Evolutionary conservation across 1,284 basidiomycete species (phyloP).

Genomic region (Cryptococcus sp.): DNA sequence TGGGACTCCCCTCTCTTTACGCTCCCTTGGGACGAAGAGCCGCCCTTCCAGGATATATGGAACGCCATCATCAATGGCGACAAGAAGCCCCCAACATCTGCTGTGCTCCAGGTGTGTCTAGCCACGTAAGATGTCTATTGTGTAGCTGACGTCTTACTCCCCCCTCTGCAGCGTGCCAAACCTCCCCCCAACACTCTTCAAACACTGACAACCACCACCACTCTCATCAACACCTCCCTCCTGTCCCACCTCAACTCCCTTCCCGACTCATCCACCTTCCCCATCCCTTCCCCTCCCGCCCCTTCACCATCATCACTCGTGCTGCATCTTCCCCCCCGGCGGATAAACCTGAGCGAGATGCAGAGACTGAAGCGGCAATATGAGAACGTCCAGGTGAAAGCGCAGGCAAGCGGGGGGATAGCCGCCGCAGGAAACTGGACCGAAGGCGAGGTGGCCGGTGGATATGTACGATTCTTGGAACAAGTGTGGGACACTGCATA

Average conservation of each 20-base stretch:
- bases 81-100: conserved; percentile 82
- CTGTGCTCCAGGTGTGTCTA: conserved; percentile 67
- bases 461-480: conserved; percentile 76
- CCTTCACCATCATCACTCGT: conserved; percentile 13
- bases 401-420: conserved; percentile 75
- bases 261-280: conserved; percentile 54
- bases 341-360: conserved; percentile 74
- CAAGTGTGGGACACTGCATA: conserved; percentile 52
- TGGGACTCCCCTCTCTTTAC: conserved; percentile 97
- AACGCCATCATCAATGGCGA: conserved; percentile 70
- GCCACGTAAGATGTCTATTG: background rate
- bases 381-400: conserved; percentile 77
- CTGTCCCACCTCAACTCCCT: conserved; percentile 58
- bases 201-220: conserved; percentile 68
- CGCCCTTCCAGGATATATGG: conserved; percentile 75
- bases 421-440: conserved; percentile 76
- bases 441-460: conserved; percentile 65
- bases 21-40: conserved; percentile 63
- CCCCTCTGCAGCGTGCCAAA: conserved; percentile 59
- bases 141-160: background rate
- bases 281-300: conserved; percentile 56
- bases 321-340: conserved; percentile 50
- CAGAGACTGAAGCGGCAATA: conserved; percentile 85
- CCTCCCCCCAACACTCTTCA: conserved; percentile 79
- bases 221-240: conserved; percentile 64